Percentiles rank a stretch among this genome's conserved stretches.
Evolutionary conservation across 1,284 basidiomycete genomes (phyloP).

Genomic region (Trichosporon asahii): DNA sequence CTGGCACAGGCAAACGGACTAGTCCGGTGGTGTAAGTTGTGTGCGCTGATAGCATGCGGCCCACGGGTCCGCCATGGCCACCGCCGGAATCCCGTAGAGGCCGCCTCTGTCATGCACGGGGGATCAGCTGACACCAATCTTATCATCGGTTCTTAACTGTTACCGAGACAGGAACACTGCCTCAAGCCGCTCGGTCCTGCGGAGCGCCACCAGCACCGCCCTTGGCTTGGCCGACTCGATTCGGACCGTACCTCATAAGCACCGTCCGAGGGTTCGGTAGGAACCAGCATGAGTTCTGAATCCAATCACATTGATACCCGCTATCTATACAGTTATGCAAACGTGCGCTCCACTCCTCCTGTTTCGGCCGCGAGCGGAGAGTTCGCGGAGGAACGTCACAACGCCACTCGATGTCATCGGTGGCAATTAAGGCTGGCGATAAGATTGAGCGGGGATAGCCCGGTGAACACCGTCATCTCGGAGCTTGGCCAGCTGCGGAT

Average conservation of each 20-base stretch:
- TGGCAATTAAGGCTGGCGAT: neutral
- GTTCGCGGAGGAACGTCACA: too few relatives aligned
- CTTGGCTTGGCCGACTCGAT: neutral
- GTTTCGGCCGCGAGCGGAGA: too few relatives aligned
- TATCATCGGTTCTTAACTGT: neutral
- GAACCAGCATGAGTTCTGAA: neutral
- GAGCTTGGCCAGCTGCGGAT: neutral
- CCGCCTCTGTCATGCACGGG: neutral
- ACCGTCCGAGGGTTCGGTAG: neutral
- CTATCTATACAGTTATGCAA: neutral
- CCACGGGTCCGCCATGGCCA: too few relatives aligned
- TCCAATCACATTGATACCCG: neutral
- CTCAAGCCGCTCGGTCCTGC: neutral
- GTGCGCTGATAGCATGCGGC: too few relatives aligned
- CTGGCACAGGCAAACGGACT: too few relatives aligned
- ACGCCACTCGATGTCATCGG: neutral
- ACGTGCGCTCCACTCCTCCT: neutral
- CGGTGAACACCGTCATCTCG: too few relatives aligned
- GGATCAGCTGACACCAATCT: neutral
- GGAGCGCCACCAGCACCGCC: neutral
- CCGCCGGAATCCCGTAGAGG: too few relatives aligned
- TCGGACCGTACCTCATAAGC: neutral
- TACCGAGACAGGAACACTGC: neutral
- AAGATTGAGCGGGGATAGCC: neutral
- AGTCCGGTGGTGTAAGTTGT: too few relatives aligned